phyloP scores from a whole-genome alignment of 352 stramenopile species.

The Plasmopara viticola region DNA sequence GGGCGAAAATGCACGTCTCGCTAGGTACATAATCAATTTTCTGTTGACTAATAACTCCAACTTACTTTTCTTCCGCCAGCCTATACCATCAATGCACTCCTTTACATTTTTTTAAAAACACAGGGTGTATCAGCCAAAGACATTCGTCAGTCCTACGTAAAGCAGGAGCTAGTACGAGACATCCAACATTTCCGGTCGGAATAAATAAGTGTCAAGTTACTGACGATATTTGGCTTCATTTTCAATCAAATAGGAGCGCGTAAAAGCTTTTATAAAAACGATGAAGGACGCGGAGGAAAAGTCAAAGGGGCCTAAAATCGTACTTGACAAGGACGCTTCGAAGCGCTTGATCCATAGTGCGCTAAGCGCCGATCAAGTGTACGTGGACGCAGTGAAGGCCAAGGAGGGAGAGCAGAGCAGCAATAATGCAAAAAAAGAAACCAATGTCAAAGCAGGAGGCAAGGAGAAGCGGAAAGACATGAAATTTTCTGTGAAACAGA shows the following conservation, averaged over 20 bases:
- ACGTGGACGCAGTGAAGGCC: conserved; percentile 57
- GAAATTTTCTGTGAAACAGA: conserved; percentile 32
- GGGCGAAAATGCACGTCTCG: conserved; percentile 80
- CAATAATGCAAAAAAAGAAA: conserved; percentile 20
- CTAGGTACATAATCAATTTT: conserved; percentile 40
- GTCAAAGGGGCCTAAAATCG: conserved; percentile 52
- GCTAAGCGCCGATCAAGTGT: conserved; percentile 81
- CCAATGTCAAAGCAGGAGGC: conserved; percentile 22
- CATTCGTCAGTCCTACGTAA: conserved; percentile 85
- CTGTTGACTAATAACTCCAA: neutral
- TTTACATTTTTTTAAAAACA: conserved; percentile 85
- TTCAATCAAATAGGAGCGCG: conserved; percentile 45
- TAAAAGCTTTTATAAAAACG: conserved; percentile 86
- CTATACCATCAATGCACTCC: conserved; percentile 81
- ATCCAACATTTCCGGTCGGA: no score
- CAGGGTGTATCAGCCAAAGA: conserved; percentile 85
- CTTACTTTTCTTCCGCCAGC: conserved; percentile 26
- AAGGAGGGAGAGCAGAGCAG: conserved; percentile 18
- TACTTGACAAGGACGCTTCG: conserved; percentile 72
- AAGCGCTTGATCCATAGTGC: conserved; percentile 82
- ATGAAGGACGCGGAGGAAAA: conserved; percentile 86
- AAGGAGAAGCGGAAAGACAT: conserved; percentile 20
- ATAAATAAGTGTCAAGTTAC: no score
- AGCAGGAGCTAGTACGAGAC: conserved; percentile 68
- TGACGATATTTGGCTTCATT: no score